Evolutionary conservation across 768 basidiomycete species (phyloP).

Genomic region (Tremella yokohamensis): DNA sequence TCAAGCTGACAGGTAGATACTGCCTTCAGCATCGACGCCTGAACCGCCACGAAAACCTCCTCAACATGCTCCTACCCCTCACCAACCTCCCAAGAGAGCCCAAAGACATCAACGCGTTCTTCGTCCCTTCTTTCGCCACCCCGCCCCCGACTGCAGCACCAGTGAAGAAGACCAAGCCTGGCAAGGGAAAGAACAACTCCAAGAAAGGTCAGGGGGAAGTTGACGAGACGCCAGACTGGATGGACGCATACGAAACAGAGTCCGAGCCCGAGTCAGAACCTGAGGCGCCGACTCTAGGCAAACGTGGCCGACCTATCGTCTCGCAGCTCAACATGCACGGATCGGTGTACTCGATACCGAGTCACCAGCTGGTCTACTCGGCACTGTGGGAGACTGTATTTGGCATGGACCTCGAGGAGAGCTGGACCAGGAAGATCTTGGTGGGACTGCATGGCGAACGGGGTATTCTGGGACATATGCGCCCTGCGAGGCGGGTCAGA

Average conservation of each 20-base stretch:
- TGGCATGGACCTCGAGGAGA: constrained; percentile 24
- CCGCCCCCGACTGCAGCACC: constrained; percentile 22
- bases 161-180: constrained; percentile 15
- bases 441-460: constrained; percentile 47
- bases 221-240: constrained; percentile 40
- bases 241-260: constrained; percentile 45
- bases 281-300: constrained; percentile 13
- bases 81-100: constrained; percentile 42
- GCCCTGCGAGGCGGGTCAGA: constrained; percentile 37
- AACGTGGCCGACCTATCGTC: constrained; percentile 21
- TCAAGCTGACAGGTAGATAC: constrained; percentile 15
- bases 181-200: constrained; percentile 12
- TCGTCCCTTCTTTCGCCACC: constrained; percentile 33
- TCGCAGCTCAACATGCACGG: constrained; percentile 28
- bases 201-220: constrained; percentile 3
- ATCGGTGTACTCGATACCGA: constrained; percentile 23
- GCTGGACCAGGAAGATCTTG: constrained; percentile 44
- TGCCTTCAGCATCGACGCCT: constrained; percentile 1
- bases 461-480: constrained; percentile 39
- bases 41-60: constrained; percentile 28
- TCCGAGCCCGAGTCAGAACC: constrained; percentile 24
- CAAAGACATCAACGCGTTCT: constrained; percentile 49
- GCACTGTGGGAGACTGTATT: constrained; percentile 37
- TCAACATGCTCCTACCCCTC: constrained; percentile 41
- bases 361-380: constrained; percentile 27